Base-by-base conservation (phyloP, 2,329 filamentous ascomycete genomes). In the Ophiostoma fasciatum region DNA sequence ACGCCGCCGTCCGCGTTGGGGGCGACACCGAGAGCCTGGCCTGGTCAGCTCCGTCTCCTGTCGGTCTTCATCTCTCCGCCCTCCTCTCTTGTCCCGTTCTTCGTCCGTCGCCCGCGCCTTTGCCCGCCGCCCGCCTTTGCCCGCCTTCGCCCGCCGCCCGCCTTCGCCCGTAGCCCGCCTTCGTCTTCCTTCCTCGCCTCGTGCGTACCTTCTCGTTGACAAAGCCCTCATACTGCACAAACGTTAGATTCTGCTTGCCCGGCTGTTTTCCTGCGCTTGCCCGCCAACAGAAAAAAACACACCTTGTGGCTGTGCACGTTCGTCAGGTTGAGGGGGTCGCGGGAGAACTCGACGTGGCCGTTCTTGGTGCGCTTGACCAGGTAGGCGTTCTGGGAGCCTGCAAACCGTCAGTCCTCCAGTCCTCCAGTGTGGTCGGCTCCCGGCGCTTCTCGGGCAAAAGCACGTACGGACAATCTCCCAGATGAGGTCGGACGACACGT, bases 391-490 rank as follows among this genome's bases (percentile, higher is more conserved):
- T 84, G 76, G 68, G 66, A 67, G 66, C 85, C 87, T 94, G 57
- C 42, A 15, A 29, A 9, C 7, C 19, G n/a, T 28, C 23, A 10
- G 13, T 25, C 10, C 19, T 30, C 13, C n/a, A 21, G 23, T 21
- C 17, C 19, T 9, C 2, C 18, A 19, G 35, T n/a, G n/a, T n/a
- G n/a, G n/a, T n/a, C n/a, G n/a, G n/a, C n/a, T n/a, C n/a, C n/a
- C n/a, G n/a, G n/a, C n/a, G n/a, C n/a, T n/a, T n/a, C n/a, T n/a
- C n/a, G n/a, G n/a, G n/a, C n/a, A n/a, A n/a, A n/a, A n/a, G n/a
- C n/a, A 85, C 85, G 64, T 78, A 94, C 87, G 83, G 72, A 79
- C 78, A 63, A 92, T 68, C 74, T 88, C 80, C 88, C 88, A 96
- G 71, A 94, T 68, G 54, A 94, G 73, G 67, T 94, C 87, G 58